Evolutionary conservation across 352 stramenopile genomes (phyloP).

Genomic region (Globisporangium nagaii): DNA sequence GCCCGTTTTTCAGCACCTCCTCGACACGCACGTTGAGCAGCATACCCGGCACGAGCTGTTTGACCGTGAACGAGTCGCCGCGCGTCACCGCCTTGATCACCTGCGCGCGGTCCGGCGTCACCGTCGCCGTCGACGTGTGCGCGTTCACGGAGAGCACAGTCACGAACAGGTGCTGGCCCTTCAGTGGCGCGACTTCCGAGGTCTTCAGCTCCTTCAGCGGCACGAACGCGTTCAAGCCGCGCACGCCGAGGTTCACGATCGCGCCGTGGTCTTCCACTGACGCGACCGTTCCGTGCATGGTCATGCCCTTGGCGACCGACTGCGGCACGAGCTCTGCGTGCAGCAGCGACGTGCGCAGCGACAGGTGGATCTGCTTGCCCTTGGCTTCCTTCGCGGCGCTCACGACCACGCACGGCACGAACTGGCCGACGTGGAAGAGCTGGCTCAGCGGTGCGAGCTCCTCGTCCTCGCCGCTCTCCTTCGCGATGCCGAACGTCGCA

Average conservation of each 20-base stretch:
- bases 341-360: slow-evolving; percentile 77
- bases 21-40: slow-evolving; percentile 91
- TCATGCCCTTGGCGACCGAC: slow-evolving; percentile 60
- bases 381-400: slow-evolving; percentile 64
- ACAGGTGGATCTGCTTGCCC: slow-evolving; percentile 89
- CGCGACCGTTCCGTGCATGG: slow-evolving; percentile 82
- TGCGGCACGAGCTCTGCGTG: slow-evolving; percentile 71
- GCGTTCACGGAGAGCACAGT: slow-evolving; percentile 66
- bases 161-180: slow-evolving; percentile 67
- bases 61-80: slow-evolving; percentile 81
- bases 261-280: slow-evolving; percentile 94
- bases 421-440: slow-evolving; percentile 77
- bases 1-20: slow-evolving; percentile 78
- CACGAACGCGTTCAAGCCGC: slow-evolving; percentile 71
- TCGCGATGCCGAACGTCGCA: neutral
- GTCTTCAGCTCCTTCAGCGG: slow-evolving; percentile 65
- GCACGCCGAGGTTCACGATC: slow-evolving; percentile 88
- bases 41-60: slow-evolving; percentile 89
- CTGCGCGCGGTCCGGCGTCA: slow-evolving; percentile 58
- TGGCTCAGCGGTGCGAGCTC: slow-evolving; percentile 39
- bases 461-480: slow-evolving; percentile 16
- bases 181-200: slow-evolving; percentile 18
- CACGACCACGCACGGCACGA: slow-evolving; percentile 82
- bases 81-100: slow-evolving; percentile 76
- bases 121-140: slow-evolving; percentile 69